Percentiles rank a stretch among this genome's conserved stretches.
These are phyloP conservation scores for Diplodia corticola DNA, from an alignment of 2,329 filamentous ascomycete species.

Conservation along the genomic window DNA sequence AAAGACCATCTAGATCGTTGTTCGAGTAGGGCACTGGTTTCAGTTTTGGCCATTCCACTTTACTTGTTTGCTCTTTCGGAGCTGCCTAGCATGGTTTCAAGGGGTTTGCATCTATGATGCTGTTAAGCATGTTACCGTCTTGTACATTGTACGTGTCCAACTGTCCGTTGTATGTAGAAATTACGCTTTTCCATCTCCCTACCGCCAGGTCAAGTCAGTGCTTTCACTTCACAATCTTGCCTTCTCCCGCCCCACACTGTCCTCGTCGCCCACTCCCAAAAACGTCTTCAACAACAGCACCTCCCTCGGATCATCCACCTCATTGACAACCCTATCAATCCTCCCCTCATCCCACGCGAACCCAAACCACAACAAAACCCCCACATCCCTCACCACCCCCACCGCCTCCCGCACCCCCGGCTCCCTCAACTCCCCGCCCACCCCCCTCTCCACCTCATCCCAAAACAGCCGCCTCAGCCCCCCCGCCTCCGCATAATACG, in stretches of 20 bases:
- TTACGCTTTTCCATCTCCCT: too few species aligned
- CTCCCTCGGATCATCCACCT: constrained; percentile 53
- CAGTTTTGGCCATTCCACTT: too few species aligned
- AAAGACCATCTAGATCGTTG: neutral
- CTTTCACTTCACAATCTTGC: neutral
- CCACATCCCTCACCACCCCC: constrained; percentile 51
- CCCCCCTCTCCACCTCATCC: constrained; percentile 32
- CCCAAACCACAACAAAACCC: constrained; percentile 63
- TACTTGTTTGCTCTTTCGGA: too few species aligned
- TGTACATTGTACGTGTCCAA: too few species aligned
- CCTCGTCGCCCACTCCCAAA: constrained; percentile 25
- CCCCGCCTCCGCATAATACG: constrained; percentile 49
- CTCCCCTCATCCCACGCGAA: constrained; percentile 63
- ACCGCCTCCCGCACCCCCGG: constrained; percentile 39
- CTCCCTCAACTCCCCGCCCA: constrained; percentile 30
- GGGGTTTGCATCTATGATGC: too few species aligned
- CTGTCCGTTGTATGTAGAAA: too few species aligned
- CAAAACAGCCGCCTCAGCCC: constrained; percentile 54
- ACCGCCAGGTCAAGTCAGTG: too few species aligned
- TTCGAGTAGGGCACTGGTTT: neutral
- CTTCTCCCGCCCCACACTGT: neutral
- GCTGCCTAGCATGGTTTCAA: too few species aligned
- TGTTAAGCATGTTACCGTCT: too few species aligned
- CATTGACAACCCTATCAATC: constrained; percentile 59
- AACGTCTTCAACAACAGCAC: constrained; percentile 53